Base-by-base conservation (phyloP, 2,329 filamentous ascomycete genomes). In the Diaporthe capsici region DNA sequence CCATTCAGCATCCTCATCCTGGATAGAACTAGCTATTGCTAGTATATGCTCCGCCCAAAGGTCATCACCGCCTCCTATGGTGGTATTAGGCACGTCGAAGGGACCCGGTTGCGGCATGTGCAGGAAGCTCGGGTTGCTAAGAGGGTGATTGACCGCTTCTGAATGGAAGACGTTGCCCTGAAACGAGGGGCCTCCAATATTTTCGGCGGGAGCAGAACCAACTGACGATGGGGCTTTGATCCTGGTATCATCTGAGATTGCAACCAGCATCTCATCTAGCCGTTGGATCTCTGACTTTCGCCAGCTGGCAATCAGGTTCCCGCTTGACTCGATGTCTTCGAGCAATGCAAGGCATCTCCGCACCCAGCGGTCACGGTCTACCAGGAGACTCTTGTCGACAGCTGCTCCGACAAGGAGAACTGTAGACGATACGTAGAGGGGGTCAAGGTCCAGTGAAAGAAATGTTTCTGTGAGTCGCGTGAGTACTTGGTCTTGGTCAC, bases 1-100 rank as follows among this genome's bases (percentile, higher is more conserved):
- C 65, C 65, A 70, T 42, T 70, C 65, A 12, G 37, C 49, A 55
- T 70, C 65, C 49, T 70, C 65, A 49, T 70, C 65, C 65, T 70
- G 65, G 28, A 70, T 70, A 70, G 65, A 70, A 53, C 65, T 55
- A 39, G 65, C 65, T 31, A 70, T 70, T 15, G 65, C 65, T 37
- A 70, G 47, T 70, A 70, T 70, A 13, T 70, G 65, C n/a, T 70
- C 65, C 34, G 65, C 47, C 65, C 65, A 70, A 9, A 70, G 17
- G 65, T 70, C 65, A 55, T 70, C 65, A 12, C 65, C 49, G 12
- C 65, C 31, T 55, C 49, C 65, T n/a, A 13, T 55, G 49, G 65
- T 28, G 37, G 47, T 42, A 12, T n/a, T 8, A 31, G 49, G n/a
- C 49, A 55, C n/a, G 22, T 70, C 65, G 10, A 55, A 53, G 7